Evolutionary conservation across 768 basidiomycete species (phyloP).

Genomic region (Boletus sp.): DNA sequence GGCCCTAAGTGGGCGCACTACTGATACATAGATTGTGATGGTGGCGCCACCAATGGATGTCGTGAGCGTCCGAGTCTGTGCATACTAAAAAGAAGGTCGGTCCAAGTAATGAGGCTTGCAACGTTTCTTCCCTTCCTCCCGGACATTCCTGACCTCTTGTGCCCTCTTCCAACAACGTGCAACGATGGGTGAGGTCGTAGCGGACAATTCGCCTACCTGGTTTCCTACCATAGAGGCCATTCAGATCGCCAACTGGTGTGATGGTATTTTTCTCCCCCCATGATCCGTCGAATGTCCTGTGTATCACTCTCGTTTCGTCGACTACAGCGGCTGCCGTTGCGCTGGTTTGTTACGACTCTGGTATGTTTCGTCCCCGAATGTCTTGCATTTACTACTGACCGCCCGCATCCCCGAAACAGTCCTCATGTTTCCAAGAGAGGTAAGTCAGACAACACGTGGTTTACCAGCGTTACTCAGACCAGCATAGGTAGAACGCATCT

Average conservation of each 20-base stretch:
- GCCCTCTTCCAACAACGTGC: background rate
- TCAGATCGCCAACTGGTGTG: constrained; percentile 18
- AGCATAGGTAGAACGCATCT: constrained; percentile 17
- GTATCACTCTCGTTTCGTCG: background rate
- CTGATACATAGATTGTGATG: background rate
- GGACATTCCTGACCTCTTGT: background rate
- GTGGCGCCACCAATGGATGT: background rate
- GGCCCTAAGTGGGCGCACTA: too few relatives aligned
- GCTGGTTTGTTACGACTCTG: constrained; percentile 16
- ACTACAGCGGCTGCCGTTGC: constrained; percentile 14
- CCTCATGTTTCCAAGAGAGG: constrained; percentile 24
- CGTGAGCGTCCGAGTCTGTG: background rate
- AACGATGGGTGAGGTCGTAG: constrained; percentile 11
- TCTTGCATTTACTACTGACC: background rate
- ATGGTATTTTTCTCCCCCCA: constrained; percentile 4
- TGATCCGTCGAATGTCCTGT: background rate
- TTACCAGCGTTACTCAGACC: background rate
- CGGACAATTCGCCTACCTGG: constrained; percentile 10
- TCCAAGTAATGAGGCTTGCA: background rate
- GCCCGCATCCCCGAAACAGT: background rate
- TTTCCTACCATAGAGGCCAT: constrained; percentile 8
- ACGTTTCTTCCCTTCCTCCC: background rate
- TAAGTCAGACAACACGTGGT: background rate
- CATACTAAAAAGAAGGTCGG: too few relatives aligned
- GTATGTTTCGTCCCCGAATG: background rate